Conservation (phyloP, 1,284 basidiomycete species). For the Chalciporus sp. region DNA sequence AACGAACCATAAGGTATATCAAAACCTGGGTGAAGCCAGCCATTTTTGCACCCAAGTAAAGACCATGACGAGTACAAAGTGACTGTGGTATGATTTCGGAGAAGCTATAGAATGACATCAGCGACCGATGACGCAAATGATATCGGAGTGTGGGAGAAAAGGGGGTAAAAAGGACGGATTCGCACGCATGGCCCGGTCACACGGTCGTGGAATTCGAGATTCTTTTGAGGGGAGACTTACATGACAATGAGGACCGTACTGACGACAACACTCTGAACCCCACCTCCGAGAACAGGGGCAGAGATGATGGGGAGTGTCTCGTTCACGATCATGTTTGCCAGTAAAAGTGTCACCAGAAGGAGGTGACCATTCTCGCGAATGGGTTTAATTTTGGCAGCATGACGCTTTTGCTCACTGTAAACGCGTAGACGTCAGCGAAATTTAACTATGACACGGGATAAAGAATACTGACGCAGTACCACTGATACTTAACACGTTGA, state of each 20-base stretch:
- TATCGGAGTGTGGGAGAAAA: not conserved
- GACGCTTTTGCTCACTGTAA: conserved; percentile 70
- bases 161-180: not conserved
- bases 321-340: conserved; percentile 90
- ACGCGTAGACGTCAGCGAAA: not conserved
- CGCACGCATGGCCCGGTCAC: not conserved
- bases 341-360: conserved; percentile 78
- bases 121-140: not conserved
- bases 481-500: conserved; percentile 83
- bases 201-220: not conserved
- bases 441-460: not conserved
- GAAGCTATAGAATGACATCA: conserved; percentile 52
- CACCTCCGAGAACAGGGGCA: conserved; percentile 86
- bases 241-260: conserved; percentile 88
- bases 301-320: conserved; percentile 91
- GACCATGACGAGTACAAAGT: conserved; percentile 89
- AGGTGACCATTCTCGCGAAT: conserved; percentile 86
- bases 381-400: conserved; percentile 85
- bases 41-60: conserved; percentile 90
- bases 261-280: conserved; percentile 77
- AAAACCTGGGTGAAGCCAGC: conserved; percentile 74
- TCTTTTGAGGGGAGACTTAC: conserved; percentile 45
- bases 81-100: conserved; percentile 92
- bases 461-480: conserved; percentile 67
- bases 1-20: conserved; percentile 68